Base-by-base conservation (phyloP, 2,329 filamentous ascomycete species). In the Aspergillus oerlinghausenensis region DNA sequence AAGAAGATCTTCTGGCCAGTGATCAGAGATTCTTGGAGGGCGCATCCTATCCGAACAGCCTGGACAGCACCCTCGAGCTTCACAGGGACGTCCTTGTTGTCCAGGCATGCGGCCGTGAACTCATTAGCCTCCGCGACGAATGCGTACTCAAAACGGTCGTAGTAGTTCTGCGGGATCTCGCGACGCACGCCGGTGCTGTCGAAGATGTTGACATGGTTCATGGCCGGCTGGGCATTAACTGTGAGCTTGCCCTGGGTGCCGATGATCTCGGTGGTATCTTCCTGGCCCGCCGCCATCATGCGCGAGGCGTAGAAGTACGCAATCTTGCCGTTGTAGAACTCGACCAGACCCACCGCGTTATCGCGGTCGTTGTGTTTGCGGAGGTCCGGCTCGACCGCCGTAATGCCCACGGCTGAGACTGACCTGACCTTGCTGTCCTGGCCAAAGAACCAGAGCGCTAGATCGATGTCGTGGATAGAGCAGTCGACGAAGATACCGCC, bases 401-500 rank as follows among this genome's bases (percentile, higher is more conserved):
- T 84, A 61, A 85, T 82, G 9, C 84, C 84, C 2, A 81, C 72
- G 0, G 83, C 82, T 0, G 77, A 76, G 8, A 84, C 81, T 50
- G 75, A 80, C 71, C 86, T 86, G 60, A 85, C 77, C 14, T 76
- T 70, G 43, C 74, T 76, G 49, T 82, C 77, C 49, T 80, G 72
- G 9, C 82, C 82, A 65, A 86, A 85, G 75, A 83, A 87, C 84
- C 84, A 87, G 1, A 87, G 74, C 0, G 83, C 78, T 2, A 88
- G 78, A 60, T 87, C 84, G 63, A 89, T 88, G 64, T 89, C 87
- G 75, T 89, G 87, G 65, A 89, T 84, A 52, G 82, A 84, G 74
- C 84, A 87, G 75, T 89, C 87, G 56, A 88, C 86, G 63, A 89
- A 89, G 67, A 88, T 87, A 23, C 86, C 86, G 35, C 87, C 86